Evolutionary conservation across 306 rosid genomes (phyloP), one percentile per base, ranked within the genome.

Genomic region (Trifolium repens): DNA sequence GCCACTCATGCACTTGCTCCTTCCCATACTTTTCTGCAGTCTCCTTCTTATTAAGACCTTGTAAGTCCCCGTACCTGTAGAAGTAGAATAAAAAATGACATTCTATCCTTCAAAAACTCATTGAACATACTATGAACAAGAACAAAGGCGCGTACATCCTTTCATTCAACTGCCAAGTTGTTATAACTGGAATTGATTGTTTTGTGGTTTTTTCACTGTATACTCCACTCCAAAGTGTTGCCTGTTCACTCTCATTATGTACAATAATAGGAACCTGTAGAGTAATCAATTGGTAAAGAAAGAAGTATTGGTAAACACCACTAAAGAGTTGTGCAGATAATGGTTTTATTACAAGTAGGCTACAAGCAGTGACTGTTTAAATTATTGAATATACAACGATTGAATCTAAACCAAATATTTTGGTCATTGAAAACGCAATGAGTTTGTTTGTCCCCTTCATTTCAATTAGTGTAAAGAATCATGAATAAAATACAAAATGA

Each of bases 21-120:
- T 91, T 84, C 30, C 98, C 98, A 22, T 87, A 90, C 79, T 89
- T 90, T 67, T 94, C 96, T 5, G 96, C 97, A 2, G 96, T 94
- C 78, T 91, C 98, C 88, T 89, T 93, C 83, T 94, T 94, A 69
- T 94, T 91, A 27, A 90, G 93, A 80, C 98, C 98, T 75, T 94
- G 98, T 74, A 94, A 71, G 80, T 91, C 97, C 37, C 98, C 98
- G 67, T 91, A 94, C 96, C 98, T 91, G 55, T 60, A 66, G 58
- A 54, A 68, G 57, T 46, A 67, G 47, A 63, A 78, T 53, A 74
- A 52, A 78, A 66, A 61, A 67, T 54, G 30, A 52, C 47, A 44
- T 55, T 58, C 13, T 67, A 67, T 78, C 61, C 54, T 27, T 69
- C 67, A 73, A 68, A 70, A 53, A 46, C 50, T 72, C 44, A 34